phyloP scores from a whole-genome alignment of 2,329 filamentous ascomycete genomes.

The Fusarium nodosum region DNA sequence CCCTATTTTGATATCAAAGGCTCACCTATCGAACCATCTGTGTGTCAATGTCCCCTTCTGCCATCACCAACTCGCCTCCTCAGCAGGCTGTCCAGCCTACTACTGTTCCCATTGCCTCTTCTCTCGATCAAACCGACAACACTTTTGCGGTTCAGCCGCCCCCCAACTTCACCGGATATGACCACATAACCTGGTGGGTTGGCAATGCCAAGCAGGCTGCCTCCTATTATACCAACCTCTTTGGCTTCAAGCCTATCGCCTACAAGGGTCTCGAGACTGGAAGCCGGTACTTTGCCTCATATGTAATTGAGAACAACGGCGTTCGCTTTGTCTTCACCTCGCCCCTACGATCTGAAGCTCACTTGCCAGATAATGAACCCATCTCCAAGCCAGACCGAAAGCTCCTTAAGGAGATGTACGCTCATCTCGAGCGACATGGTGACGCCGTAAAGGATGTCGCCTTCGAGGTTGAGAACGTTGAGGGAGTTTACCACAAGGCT shows the following conservation, averaged over 20 bases:
- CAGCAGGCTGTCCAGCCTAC: conserved; percentile 59
- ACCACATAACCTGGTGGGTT: conserved; percentile 96
- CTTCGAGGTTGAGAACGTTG: conserved; percentile 92
- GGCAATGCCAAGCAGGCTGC: conserved; percentile 97
- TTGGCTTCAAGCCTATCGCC: conserved; percentile 86
- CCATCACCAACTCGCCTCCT: conserved; percentile 64
- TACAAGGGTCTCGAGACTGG: conserved; percentile 92
- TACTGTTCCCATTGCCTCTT: conserved; percentile 48
- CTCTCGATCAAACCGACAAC: conserved; percentile 60
- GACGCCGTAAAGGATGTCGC: conserved; percentile 96
- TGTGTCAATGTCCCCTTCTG: conserved; percentile 70
- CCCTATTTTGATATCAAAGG: conserved; percentile 25
- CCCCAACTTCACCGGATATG: conserved; percentile 82
- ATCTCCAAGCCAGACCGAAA: conserved; percentile 73
- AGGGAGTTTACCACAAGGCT: conserved; percentile 81
- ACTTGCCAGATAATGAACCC: conserved; percentile 70
- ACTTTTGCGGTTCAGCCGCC: conserved; percentile 65
- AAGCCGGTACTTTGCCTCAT: conserved; percentile 82
- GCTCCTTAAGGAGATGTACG: conserved; percentile 80
- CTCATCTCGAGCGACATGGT: conserved; percentile 87
- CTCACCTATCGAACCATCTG: conserved; percentile 35
- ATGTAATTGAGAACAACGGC: conserved; percentile 82
- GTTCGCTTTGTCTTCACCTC: conserved; percentile 89
- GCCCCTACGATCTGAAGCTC: conserved; percentile 74
- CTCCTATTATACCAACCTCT: conserved; percentile 86